Evolutionary conservation across 2,329 filamentous ascomycete genomes (phyloP), one percentile per base, ranked within the genome.

Genomic region (Alternaria dauci): DNA sequence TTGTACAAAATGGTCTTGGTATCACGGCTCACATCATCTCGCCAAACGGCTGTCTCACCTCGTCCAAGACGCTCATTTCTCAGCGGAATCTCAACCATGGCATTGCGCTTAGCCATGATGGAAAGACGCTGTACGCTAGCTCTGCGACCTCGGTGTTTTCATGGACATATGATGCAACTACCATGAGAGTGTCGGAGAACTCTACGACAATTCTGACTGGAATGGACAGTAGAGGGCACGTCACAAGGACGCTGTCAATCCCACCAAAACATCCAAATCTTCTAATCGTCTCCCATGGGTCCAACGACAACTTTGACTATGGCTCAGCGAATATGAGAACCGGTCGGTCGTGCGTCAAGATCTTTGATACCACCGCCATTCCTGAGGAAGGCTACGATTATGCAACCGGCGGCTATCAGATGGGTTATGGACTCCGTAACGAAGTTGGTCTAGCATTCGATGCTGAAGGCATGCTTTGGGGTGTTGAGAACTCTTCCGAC

Each of bases 401-500:
- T 70, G 76, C 85, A 63, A 88, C 81, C 43, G 80, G 81, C n/a
- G 84, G 83, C 3, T 69, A 81, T 12, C 76, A 81, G 65, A 77
- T 73, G 70, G 85, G 88, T 9, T 92, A 89, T 86, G 90, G 90
- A 7, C 79, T 92, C 52, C 84, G 89, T 32, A 92, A 92, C 72
- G 87, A 87, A 8, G 89, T 91, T 7, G 90, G 89, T 6, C 77
- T 92, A 3, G 87, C 81, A 9, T 64, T 59, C n/a, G 61, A 61
- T 14, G 47, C 39, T 14, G 25, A 55, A 2, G 55, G 58, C 47
- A 63, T 82, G 81, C 69, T 77, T 65, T 76, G 73, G 72, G 72
- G 64, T n/a, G 86, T 92, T 11, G 90, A 92, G 75, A 92, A 92
- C 74, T 87, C 85, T 0, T 87, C 86, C 5, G 89, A 92, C 73